Evolutionary conservation across 345 rosid species (phyloP).

Genomic region (Hibiscus syriacus): DNA sequence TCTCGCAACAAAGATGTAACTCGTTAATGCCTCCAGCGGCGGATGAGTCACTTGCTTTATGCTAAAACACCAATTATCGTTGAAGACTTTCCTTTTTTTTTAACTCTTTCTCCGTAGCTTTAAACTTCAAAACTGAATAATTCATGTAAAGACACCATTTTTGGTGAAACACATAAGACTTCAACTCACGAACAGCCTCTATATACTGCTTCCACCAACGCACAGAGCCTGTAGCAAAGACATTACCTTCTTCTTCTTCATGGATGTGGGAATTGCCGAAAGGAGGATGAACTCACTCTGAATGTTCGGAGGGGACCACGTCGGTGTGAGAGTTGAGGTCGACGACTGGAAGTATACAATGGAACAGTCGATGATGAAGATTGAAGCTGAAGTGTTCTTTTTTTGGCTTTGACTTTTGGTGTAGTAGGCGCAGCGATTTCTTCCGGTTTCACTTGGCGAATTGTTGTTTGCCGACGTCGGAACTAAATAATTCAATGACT

Average conservation of each 20-base stretch:
- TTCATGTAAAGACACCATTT: constrained; percentile 63
- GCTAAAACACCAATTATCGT: too few relatives aligned
- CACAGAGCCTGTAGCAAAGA: constrained; percentile 88
- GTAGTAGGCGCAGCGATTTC: too few relatives aligned
- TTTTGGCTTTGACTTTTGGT: too few relatives aligned
- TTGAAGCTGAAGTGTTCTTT: not conserved
- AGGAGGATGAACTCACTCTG: constrained; percentile 74
- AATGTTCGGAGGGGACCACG: constrained; percentile 71
- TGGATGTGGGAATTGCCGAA: constrained; percentile 73
- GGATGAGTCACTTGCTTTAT: too few relatives aligned
- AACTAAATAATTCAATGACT: too few relatives aligned
- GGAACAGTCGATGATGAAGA: constrained; percentile 2
- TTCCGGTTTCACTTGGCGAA: too few relatives aligned
- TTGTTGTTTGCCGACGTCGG: too few relatives aligned
- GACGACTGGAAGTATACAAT: not conserved
- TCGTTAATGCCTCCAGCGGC: too few relatives aligned
- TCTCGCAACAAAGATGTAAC: too few relatives aligned
- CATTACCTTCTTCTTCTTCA: constrained; percentile 45
- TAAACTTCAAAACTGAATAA: too few relatives aligned
- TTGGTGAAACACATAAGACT: constrained; percentile 54
- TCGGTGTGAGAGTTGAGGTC: constrained; percentile 94
- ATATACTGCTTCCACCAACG: constrained; percentile 88
- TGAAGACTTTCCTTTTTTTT: too few relatives aligned
- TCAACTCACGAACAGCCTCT: constrained; percentile 54
- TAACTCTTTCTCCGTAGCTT: too few relatives aligned